Base-by-base conservation (phyloP, 768 basidiomycete species). In the Cubamyces lactineus region DNA sequence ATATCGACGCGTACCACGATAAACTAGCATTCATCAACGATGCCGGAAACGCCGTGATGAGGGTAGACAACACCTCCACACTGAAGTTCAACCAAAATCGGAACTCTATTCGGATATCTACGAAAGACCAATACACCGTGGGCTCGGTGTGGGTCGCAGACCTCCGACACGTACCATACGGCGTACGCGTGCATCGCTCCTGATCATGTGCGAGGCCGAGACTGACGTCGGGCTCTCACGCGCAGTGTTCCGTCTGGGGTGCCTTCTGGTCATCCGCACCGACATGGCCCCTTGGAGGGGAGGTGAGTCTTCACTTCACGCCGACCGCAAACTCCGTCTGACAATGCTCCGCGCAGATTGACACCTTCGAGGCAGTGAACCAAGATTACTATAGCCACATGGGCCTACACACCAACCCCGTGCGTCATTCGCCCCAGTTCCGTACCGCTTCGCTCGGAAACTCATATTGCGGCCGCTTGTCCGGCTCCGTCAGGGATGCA, bases 311-410 rank as follows among this genome's bases (percentile, higher is more conserved):
- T 56, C 58, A 47, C 54, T 51, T 42, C 51, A 38, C 39, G 55
- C 30, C 58, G 34, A 39, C 34, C 34, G 17, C 42, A 79, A 80
- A 26, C 88, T n/a, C 45, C 46, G 15, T 12, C 42, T 42, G 56
- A 21, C 38, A 39, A 17, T 17, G 46, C 46, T 16, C 28, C 34
- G 9, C 23, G 6, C 47, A 68, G 65, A 68, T 68, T 53, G 93
- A 94, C 72, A 89, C 88, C 11, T 84, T 94, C 61, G 92, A 95
- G 72, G 89, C 86, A 38, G 87, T 94, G 64, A 94, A 95, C 73
- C 70, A 82, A 51, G 81, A 82, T 43, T 78, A 79, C 3, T 75
- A 78, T 56, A 91, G 88, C 63, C 88, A 89, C 70, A 85, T 89
- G 80, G 81, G 92, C 0, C 76, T 94, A 16, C 92, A 94, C 72